Conservation (phyloP, 306 rosid genomes). For the Castanospermum australe region DNA sequence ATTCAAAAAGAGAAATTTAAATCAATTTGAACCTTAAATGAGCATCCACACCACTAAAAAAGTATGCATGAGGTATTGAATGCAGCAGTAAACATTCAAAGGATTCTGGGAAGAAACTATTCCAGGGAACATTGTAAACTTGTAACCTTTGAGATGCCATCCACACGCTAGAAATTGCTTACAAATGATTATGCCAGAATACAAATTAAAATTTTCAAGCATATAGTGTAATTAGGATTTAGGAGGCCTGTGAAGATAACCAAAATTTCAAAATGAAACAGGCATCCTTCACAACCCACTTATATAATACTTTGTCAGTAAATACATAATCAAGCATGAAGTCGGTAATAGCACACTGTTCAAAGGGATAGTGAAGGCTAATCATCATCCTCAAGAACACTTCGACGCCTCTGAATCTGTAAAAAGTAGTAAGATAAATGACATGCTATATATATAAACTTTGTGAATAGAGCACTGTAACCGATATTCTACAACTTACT, state of each 20-base stretch:
- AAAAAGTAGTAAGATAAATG: neutral
- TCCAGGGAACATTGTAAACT: neutral
- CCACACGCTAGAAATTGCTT: constrained; percentile 11
- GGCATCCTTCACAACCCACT: constrained; percentile 29
- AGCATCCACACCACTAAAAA: neutral
- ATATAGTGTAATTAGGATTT: neutral
- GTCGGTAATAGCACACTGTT: neutral
- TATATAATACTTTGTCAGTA: neutral
- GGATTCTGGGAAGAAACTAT: neutral
- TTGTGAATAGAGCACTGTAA: neutral
- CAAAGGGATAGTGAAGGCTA: constrained; percentile 34
- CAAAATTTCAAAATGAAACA: constrained; percentile 20
- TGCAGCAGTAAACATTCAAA: neutral
- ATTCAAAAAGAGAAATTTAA: neutral
- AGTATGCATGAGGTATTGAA: neutral
- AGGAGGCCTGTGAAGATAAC: constrained; percentile 13
- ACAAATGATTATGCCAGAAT: neutral
- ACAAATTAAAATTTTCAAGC: neutral
- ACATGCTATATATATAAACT: neutral
- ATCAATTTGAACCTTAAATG: neutral
- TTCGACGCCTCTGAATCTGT: constrained; percentile 99
- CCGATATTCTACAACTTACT: constrained; percentile 46
- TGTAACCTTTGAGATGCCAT: neutral
- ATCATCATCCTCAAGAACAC: constrained; percentile 94
- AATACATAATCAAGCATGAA: constrained; percentile 23